Conservation (phyloP, 2,329 filamentous ascomycete species). For the Mycogone perniciosa region DNA sequence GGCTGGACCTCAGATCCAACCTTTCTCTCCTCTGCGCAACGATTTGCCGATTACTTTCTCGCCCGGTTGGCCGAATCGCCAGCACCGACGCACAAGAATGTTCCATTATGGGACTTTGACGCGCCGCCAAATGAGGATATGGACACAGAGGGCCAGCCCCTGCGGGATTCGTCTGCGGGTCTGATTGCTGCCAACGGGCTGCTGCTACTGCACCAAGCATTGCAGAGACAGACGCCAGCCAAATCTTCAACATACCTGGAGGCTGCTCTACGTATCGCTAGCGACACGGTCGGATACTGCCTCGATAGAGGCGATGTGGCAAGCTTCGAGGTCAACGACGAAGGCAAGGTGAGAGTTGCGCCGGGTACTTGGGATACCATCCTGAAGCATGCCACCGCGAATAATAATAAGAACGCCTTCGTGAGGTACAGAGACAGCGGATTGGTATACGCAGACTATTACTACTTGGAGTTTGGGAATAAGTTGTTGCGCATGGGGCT, state of each 20-base stretch:
- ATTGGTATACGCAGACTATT: constrained; percentile 45
- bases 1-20: constrained; percentile 36
- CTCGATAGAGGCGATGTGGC: constrained; percentile 21
- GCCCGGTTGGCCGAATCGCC: constrained; percentile 21
- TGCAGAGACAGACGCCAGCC: constrained; percentile 16
- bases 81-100: constrained; percentile 15
- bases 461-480: constrained; percentile 40
- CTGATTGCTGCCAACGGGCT: constrained; percentile 37
- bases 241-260: constrained; percentile 17
- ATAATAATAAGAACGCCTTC: constrained; percentile 22
- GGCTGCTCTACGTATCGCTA: constrained; percentile 23
- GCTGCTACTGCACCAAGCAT: constrained; percentile 31
- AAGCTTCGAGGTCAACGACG: not conserved
- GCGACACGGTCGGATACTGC: constrained; percentile 25
- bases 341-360: constrained; percentile 5
- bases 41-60: constrained; percentile 43
- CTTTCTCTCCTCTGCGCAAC: constrained; percentile 38
- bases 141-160: constrained; percentile 21
- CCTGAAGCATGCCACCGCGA: constrained; percentile 28
- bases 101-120: constrained; percentile 31
- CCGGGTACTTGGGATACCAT: constrained; percentile 24
- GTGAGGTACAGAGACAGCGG: constrained; percentile 32
- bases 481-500: constrained; percentile 31
- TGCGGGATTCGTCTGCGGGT: constrained; percentile 33
- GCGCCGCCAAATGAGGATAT: constrained; percentile 27